A percentile compares a stretch with the other conserved stretches of the same genome.
Conservation (phyloP, 192 early-diverging fungal species). For the Coemansia sp. region DNA sequence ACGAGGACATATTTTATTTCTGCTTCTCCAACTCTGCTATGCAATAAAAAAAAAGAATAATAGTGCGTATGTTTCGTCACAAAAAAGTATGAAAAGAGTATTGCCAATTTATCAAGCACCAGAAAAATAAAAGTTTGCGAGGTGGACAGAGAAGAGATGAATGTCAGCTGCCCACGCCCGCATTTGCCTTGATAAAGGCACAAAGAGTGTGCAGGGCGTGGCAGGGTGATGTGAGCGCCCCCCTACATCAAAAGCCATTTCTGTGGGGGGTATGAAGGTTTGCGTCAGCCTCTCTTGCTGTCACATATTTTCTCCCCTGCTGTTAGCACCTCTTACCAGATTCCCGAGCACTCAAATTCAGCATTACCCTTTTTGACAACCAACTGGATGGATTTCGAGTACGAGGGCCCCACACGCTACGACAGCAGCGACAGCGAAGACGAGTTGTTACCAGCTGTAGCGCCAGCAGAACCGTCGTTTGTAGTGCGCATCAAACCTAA, state of each 20-base stretch:
- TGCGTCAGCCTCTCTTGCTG: too few species aligned
- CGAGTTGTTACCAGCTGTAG: constrained; percentile 2
- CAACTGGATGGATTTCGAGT: constrained; percentile 41
- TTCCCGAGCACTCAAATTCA: not conserved
- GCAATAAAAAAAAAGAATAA: not conserved
- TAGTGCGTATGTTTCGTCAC: not conserved
- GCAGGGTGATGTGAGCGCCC: too few species aligned
- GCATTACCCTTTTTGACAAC: not conserved
- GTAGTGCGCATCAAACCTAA: constrained; percentile 28
- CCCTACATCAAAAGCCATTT: too few species aligned
- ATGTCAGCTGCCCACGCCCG: not conserved
- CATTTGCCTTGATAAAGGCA: not conserved
- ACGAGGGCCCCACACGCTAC: constrained; percentile 40
- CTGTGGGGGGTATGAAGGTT: too few species aligned
- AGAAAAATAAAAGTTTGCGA: not conserved
- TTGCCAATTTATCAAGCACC: not conserved
- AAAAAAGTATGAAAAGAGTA: not conserved
- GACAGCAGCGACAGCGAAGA: constrained; percentile 52
- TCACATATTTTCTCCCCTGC: too few species aligned
- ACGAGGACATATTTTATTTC: constrained; percentile 3
- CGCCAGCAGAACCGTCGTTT: constrained; percentile 9
- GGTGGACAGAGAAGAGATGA: not conserved
- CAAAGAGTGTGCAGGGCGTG: not conserved
- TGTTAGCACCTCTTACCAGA: not conserved
- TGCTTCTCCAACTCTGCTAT: not conserved